These are phyloP conservation scores for Mariannaea sp. DNA, from an alignment of 2,329 filamentous ascomycete species.

Conservation along the genomic window DNA sequence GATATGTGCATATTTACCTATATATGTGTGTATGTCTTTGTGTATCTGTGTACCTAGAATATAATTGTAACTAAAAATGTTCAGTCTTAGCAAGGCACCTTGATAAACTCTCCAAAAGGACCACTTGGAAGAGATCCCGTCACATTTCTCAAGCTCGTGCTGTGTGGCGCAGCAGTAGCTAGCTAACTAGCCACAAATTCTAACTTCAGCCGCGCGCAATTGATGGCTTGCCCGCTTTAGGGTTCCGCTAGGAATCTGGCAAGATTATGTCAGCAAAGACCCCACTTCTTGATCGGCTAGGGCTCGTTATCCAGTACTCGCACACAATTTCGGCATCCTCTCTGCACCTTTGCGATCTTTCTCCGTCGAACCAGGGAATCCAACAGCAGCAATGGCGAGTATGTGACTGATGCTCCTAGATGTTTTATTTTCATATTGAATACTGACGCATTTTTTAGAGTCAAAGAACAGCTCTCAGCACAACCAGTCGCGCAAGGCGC, in stretches of 20 bases:
- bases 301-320: conserved; percentile 33
- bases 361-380: conserved; percentile 36
- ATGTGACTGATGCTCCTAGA: conserved; percentile 31
- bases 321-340: conserved; percentile 40
- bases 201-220: not conserved
- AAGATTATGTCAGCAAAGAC: conserved; percentile 29
- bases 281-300: conserved; percentile 34
- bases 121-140: no score
- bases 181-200: not conserved
- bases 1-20: no score
- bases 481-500: conserved; percentile 98
- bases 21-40: no score
- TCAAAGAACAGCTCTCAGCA: conserved; percentile 99
- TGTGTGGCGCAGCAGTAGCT: not conserved
- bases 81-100: no score
- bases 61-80: no score
- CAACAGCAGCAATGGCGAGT: conserved; percentile 50
- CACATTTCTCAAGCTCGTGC: no score
- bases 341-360: conserved; percentile 37
- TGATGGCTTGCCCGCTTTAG: not conserved
- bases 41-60: no score
- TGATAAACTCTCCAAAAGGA: no score
- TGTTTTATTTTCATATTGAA: not conserved
- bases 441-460: conserved; percentile 61
- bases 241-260: not conserved